Percentiles rank a stretch among this genome's conserved stretches.
Conservation (phyloP, 2,329 filamentous ascomycete genomes). For the Aspergillus neotritici region DNA sequence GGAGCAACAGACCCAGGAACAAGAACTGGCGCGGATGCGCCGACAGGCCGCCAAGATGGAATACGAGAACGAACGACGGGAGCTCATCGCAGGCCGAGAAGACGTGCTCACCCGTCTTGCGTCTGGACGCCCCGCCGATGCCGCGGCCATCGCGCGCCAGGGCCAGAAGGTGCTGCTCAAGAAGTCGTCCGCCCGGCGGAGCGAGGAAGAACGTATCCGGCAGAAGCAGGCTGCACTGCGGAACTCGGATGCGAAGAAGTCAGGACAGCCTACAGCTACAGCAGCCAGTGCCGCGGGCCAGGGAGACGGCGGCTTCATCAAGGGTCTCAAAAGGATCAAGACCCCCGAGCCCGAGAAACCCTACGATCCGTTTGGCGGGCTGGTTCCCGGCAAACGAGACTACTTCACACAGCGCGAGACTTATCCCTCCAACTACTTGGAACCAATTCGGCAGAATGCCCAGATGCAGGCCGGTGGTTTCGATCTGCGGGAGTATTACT, state of each 20-base stretch:
- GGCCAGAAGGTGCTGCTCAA: slow-evolving; percentile 60
- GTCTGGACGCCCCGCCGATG: slow-evolving; percentile 54
- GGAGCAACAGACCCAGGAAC: slow-evolving; percentile 52
- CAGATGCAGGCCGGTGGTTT: slow-evolving; percentile 74
- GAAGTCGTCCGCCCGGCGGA: slow-evolving; percentile 60
- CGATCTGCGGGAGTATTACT: slow-evolving; percentile 73
- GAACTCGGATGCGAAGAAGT: slow-evolving; percentile 28
- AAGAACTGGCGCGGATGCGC: slow-evolving; percentile 59
- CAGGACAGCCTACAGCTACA: slow-evolving; percentile 12
- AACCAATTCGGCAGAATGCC: slow-evolving; percentile 59
- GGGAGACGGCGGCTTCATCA: slow-evolving; percentile 53
- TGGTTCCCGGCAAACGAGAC: slow-evolving; percentile 55
- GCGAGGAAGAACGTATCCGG: slow-evolving; percentile 46
- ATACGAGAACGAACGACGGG: slow-evolving; percentile 64
- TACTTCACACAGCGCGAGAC: slow-evolving; percentile 64
- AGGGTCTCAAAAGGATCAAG: slow-evolving; percentile 66
- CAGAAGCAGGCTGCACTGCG: slow-evolving; percentile 41
- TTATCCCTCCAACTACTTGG: slow-evolving; percentile 72
- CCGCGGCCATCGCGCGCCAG: slow-evolving; percentile 51
- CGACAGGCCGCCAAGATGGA: slow-evolving; percentile 60
- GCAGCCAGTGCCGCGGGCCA: slow-evolving; percentile 21
- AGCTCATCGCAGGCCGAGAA: slow-evolving; percentile 58
- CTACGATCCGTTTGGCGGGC: slow-evolving; percentile 83
- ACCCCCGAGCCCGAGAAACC: slow-evolving; percentile 62
- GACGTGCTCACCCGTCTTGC: slow-evolving; percentile 67